Evolutionary conservation across 257 asterid species (phyloP).

Genomic region (Plantago ovata): DNA sequence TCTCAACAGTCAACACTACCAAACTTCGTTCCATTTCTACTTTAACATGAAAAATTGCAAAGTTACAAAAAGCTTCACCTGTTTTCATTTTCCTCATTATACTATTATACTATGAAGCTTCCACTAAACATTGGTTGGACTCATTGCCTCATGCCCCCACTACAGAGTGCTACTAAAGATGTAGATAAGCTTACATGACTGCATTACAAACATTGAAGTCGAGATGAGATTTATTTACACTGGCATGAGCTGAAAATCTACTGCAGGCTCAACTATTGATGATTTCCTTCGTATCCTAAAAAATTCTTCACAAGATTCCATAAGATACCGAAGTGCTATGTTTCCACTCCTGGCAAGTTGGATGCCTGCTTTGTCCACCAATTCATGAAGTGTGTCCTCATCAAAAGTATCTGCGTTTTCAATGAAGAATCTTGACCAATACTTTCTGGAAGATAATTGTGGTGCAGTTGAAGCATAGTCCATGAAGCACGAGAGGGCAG

Average conservation of each 20-base stretch:
- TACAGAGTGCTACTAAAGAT: not conserved
- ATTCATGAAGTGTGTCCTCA: constrained; percentile 31
- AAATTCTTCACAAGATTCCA: constrained; percentile 49
- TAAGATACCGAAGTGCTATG: constrained; percentile 38
- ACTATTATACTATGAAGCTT: not conserved
- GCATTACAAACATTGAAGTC: no score
- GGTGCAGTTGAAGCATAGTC: constrained; percentile 43
- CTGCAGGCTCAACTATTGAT: not conserved
- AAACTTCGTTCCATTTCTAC: no score
- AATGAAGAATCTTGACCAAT: constrained; percentile 55
- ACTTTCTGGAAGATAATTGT: constrained; percentile 52
- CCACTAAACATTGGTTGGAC: no score
- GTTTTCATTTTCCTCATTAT: not conserved
- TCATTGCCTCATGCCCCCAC: not conserved
- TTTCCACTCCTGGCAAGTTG: constrained; percentile 27
- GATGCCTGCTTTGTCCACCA: constrained; percentile 33
- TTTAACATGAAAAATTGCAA: no score
- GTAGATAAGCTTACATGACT: not conserved
- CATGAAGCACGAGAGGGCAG: constrained; percentile 49
- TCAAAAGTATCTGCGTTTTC: constrained; percentile 42
- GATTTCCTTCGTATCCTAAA: constrained; percentile 4
- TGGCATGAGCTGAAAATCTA: not conserved
- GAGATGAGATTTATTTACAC: no score
- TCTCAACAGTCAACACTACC: no score
- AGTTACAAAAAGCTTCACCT: no score